phyloP scores from a whole-genome alignment of 2,329 filamentous ascomycete genomes.

The Delphinella strobiligena region DNA sequence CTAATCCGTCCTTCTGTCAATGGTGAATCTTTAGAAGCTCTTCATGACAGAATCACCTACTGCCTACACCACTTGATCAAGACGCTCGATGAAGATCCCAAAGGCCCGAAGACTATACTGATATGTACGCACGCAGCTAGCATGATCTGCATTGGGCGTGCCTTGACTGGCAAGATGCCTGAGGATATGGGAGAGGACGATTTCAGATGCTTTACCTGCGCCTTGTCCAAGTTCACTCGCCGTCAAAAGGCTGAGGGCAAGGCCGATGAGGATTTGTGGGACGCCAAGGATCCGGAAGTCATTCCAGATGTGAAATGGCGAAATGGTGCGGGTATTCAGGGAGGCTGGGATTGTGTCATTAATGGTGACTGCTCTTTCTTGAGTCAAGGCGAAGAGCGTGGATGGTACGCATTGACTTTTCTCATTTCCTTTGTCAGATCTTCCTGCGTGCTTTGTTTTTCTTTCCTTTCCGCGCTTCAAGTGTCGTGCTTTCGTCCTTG shows the following conservation, averaged over 20 bases:
- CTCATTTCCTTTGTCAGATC: conserved; percentile 14
- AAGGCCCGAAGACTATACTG: conserved; percentile 55
- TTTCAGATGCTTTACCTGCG: conserved; percentile 75
- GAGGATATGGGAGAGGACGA: conserved; percentile 60
- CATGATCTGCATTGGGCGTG: conserved; percentile 74
- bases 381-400: conserved; percentile 67
- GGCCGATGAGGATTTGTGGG: conserved; percentile 16
- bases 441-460: conserved; percentile 4
- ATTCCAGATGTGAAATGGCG: conserved; percentile 42
- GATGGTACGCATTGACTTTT: conserved; percentile 52
- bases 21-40: conserved; percentile 67
- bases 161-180: conserved; percentile 67
- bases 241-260: conserved; percentile 15
- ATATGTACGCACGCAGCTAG: conserved; percentile 84
- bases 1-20: conserved; percentile 55
- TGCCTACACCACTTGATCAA: conserved; percentile 59
- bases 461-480: conserved; percentile 1
- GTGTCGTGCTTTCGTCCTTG: no score
- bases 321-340: conserved; percentile 50
- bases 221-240: conserved; percentile 57
- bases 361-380: conserved; percentile 84
- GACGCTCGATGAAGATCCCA: conserved; percentile 54
- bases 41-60: conserved; percentile 69
- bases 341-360: conserved; percentile 66
- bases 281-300: conserved; percentile 18